phyloP scores from a whole-genome alignment of 2,329 filamentous ascomycete species.

The Colletotrichum liriopes region DNA sequence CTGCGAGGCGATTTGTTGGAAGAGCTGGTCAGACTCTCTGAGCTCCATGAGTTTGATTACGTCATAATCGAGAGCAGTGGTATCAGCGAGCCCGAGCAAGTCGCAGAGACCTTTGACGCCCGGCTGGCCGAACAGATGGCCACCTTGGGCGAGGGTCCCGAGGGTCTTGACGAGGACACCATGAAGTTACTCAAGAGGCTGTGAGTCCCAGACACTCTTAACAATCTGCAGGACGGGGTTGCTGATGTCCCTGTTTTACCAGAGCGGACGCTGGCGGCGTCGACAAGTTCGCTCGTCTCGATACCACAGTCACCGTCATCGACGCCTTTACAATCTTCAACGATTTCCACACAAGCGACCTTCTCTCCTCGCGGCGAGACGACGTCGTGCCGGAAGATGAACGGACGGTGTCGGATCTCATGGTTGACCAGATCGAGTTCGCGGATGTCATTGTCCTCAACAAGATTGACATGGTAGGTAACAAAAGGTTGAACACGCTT shows the following conservation, averaged over 20 bases:
- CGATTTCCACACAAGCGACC: constrained; percentile 80
- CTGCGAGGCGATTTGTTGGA: constrained; percentile 79
- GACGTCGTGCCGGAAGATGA: constrained; percentile 79
- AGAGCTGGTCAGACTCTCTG: constrained; percentile 76
- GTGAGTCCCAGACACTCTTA: constrained; percentile 49
- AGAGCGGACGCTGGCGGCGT: constrained; percentile 73
- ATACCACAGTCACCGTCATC: constrained; percentile 81
- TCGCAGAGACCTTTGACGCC: constrained; percentile 80
- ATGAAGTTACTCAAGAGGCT: constrained; percentile 55
- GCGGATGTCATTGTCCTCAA: constrained; percentile 82
- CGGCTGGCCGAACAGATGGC: constrained; percentile 66
- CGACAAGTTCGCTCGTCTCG: constrained; percentile 76
- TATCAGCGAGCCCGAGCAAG: constrained; percentile 81
- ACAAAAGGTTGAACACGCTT: background rate
- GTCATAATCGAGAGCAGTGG: constrained; percentile 81
- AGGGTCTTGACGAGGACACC: constrained; percentile 54
- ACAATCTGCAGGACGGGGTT: no score
- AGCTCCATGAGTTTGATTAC: constrained; percentile 77
- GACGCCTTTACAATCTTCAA: constrained; percentile 81
- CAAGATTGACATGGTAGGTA: constrained; percentile 74
- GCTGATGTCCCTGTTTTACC: background rate
- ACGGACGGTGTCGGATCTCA: constrained; percentile 80
- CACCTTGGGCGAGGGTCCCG: constrained; percentile 50
- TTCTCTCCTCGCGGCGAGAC: constrained; percentile 75
- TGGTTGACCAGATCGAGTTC: constrained; percentile 85